Conservation (phyloP, 257 asterid species). For the Datura wrightii region DNA sequence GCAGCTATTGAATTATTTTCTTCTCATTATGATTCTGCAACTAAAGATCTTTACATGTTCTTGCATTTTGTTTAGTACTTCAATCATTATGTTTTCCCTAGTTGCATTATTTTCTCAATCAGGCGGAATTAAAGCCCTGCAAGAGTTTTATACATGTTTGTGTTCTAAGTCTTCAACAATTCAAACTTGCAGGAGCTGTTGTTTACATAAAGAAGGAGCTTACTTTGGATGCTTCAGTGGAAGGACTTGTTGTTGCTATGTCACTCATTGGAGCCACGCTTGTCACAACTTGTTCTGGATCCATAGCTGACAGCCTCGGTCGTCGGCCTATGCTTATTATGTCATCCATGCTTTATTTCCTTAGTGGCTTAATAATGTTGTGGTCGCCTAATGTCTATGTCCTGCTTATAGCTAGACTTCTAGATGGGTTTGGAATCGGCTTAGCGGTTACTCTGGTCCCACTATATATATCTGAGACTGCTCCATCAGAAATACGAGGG, state of each 20-base stretch:
- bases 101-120: constrained; percentile 7
- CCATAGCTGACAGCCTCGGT: constrained; percentile 67
- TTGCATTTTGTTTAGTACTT: not conserved
- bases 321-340: constrained; percentile 82
- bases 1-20: constrained; percentile 19
- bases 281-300: constrained; percentile 80
- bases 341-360: constrained; percentile 71
- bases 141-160: constrained; percentile 20
- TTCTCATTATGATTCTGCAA: not conserved
- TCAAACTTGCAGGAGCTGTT: constrained; percentile 56
- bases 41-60: not conserved
- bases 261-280: constrained; percentile 81
- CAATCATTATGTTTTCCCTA: not conserved
- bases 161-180: constrained; percentile 20
- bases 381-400: constrained; percentile 86
- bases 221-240: constrained; percentile 49
- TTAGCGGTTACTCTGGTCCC: constrained; percentile 81
- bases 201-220: constrained; percentile 76
- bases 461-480: constrained; percentile 82
- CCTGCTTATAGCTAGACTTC: constrained; percentile 72
- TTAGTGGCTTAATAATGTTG: constrained; percentile 77
- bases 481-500: constrained; percentile 83
- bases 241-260: constrained; percentile 85
- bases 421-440: constrained; percentile 81
- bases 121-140: not conserved